These are phyloP conservation scores for Sugiyamaella pinicola DNA, from an alignment of 1,139 yeast genomes.

Conservation along the genomic window DNA sequence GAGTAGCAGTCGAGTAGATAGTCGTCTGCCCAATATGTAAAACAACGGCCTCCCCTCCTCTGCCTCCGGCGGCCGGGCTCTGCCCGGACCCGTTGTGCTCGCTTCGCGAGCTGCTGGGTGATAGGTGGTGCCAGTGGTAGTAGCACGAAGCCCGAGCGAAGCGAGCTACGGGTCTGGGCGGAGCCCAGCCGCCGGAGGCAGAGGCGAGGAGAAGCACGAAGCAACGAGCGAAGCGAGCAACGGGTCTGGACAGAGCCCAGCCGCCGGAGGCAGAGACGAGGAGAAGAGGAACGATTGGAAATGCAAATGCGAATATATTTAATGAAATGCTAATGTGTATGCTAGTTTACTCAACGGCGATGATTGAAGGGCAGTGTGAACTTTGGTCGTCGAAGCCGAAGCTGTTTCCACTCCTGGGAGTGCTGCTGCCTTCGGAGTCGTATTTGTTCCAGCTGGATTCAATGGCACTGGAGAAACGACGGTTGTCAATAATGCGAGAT, in stretches of 20 bases:
- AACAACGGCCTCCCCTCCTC: no score
- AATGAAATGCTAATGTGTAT: neutral
- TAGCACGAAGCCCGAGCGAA: slow-evolving; percentile 4
- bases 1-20: no score
- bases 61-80: no score
- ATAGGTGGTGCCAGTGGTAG: no score
- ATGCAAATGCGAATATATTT: neutral
- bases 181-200: slow-evolving; percentile 18
- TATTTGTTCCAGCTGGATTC: slow-evolving; percentile 21
- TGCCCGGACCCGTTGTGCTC: no score
- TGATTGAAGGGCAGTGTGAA: slow-evolving; percentile 2
- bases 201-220: neutral
- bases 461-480: slow-evolving; percentile 16
- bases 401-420: slow-evolving; percentile 11
- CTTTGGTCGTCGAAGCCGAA: slow-evolving; percentile 9
- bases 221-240: slow-evolving; percentile 11
- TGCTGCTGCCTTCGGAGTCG: slow-evolving; percentile 13
- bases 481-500: slow-evolving; percentile 21
- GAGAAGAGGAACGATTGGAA: no score
- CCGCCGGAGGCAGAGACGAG: slow-evolving; percentile 12
- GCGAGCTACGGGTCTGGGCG: slow-evolving; percentile 13
- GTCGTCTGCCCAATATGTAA: no score
- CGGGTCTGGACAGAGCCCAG: slow-evolving; percentile 15
- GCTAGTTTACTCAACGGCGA: slow-evolving; percentile 5
- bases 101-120: no score